Conservation (phyloP, 2,329 filamentous ascomycete species). For the Alternaria ventricosa region DNA sequence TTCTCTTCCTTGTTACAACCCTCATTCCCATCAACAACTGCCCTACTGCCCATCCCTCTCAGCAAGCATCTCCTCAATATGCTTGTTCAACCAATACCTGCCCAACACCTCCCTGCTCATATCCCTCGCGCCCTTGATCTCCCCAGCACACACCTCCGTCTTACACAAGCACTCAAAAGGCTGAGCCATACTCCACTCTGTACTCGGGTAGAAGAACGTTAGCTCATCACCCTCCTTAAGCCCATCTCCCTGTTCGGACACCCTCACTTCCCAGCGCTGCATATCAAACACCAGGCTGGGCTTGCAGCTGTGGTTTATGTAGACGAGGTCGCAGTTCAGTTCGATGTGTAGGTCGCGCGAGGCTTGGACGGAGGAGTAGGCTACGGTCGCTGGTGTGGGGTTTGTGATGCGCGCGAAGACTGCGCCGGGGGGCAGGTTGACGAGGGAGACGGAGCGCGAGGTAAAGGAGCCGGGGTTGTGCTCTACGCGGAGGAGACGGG, state of each 20-base stretch:
- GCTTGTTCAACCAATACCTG: conserved; percentile 56
- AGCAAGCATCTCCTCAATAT: conserved; percentile 41
- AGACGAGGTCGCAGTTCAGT: conserved; percentile 63
- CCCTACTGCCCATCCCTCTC: conserved; percentile 20
- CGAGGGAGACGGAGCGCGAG: conserved; percentile 56
- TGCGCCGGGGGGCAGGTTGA: conserved; percentile 59
- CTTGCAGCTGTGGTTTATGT: conserved; percentile 63
- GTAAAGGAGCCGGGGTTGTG: conserved; percentile 50
- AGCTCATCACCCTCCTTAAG: conserved; percentile 50
- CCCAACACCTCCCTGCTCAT: conserved; percentile 63
- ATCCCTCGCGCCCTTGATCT: conserved; percentile 67
- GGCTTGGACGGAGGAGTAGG: conserved; percentile 62
- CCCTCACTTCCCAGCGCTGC: conserved; percentile 59
- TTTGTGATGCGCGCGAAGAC: conserved; percentile 58
- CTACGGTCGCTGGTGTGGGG: conserved; percentile 53
- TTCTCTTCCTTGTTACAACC: not conserved
- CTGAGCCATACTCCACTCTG: conserved; percentile 77
- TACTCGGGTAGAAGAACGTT: conserved; percentile 76
- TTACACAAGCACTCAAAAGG: conserved; percentile 71
- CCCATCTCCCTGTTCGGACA: conserved; percentile 49
- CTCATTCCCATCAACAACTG: not conserved
- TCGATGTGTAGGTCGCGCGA: conserved; percentile 60
- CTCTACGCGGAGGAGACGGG: conserved; percentile 47
- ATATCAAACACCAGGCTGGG: conserved; percentile 64
- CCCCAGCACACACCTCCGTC: conserved; percentile 63